Evolutionary conservation across 129 eudicot genomes (phyloP).

Genomic region (Chrysanthemum makinoi): DNA sequence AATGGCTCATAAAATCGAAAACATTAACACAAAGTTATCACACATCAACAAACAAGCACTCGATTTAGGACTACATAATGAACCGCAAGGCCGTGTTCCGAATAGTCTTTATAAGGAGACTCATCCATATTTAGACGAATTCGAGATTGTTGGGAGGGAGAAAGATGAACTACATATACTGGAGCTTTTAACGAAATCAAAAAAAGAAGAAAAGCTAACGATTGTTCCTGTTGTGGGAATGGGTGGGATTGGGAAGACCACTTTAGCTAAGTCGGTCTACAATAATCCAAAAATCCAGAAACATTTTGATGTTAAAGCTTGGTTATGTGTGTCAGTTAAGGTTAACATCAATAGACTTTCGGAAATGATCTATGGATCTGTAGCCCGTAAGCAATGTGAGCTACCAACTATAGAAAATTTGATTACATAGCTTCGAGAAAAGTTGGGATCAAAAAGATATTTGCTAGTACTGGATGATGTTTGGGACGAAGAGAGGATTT

Average conservation of each 20-base stretch:
- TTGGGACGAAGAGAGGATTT: not conserved
- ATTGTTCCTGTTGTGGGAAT: not conserved
- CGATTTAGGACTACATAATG: no score
- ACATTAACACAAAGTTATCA: no score
- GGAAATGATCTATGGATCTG: not conserved
- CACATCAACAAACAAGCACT: no score
- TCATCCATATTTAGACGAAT: no score
- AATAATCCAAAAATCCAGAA: not conserved
- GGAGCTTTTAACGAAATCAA: not conserved
- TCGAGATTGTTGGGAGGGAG: no score
- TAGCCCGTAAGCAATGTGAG: not conserved
- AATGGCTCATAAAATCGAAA: no score
- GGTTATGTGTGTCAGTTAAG: constrained; percentile 1
- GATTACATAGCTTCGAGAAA: not conserved
- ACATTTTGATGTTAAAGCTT: not conserved
- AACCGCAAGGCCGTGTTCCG: no score
- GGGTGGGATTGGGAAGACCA: not conserved
- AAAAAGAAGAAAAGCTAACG: not conserved
- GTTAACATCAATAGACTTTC: not conserved
- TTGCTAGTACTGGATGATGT: not conserved
- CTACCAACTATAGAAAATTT: not conserved
- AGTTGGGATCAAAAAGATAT: not conserved
- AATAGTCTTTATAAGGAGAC: not conserved
- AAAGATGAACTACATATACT: not conserved
- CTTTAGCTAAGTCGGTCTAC: not conserved